These are phyloP conservation scores for Mercurialis annua DNA, from an alignment of 345 rosid species.

Conservation along the genomic window DNA sequence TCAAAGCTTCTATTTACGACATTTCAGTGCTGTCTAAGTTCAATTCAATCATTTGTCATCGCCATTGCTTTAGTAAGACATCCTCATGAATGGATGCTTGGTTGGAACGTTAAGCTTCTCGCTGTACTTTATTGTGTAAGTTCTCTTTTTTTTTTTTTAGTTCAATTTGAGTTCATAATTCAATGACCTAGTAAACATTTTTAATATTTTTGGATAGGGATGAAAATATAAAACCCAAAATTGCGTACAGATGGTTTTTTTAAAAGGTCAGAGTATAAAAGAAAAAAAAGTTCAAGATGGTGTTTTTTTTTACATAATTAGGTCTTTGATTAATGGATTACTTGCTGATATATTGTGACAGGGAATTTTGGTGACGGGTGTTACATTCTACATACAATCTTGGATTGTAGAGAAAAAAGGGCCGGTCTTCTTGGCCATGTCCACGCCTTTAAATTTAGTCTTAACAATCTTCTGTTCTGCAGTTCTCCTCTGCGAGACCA, in stretches of 20 bases:
- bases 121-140: slow-evolving; percentile 81
- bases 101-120: slow-evolving; percentile 71
- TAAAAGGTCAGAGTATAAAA: too few relatives aligned
- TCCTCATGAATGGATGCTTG: slow-evolving; percentile 66
- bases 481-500: slow-evolving; percentile 53
- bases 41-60: slow-evolving; percentile 64
- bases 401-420: slow-evolving; percentile 92
- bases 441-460: slow-evolving; percentile 65
- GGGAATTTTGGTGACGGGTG: slow-evolving; percentile 90
- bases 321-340: not conserved
- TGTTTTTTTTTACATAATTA: not conserved
- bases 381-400: slow-evolving; percentile 79
- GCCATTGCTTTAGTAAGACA: slow-evolving; percentile 81
- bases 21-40: slow-evolving; percentile 68
- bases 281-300: too few relatives aligned
- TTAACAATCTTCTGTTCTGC: slow-evolving; percentile 67
- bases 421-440: slow-evolving; percentile 87
- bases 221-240: too few relatives aligned
- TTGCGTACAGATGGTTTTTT: too few relatives aligned
- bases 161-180: too few relatives aligned
- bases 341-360: slow-evolving; percentile 16
- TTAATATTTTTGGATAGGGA: too few relatives aligned
- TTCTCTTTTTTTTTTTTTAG: slow-evolving; percentile 1
- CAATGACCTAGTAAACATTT: too few relatives aligned
- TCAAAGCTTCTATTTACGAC: slow-evolving; percentile 81